phyloP scores from a whole-genome alignment of 441 rosid genomes.

The Manihot esculenta region DNA sequence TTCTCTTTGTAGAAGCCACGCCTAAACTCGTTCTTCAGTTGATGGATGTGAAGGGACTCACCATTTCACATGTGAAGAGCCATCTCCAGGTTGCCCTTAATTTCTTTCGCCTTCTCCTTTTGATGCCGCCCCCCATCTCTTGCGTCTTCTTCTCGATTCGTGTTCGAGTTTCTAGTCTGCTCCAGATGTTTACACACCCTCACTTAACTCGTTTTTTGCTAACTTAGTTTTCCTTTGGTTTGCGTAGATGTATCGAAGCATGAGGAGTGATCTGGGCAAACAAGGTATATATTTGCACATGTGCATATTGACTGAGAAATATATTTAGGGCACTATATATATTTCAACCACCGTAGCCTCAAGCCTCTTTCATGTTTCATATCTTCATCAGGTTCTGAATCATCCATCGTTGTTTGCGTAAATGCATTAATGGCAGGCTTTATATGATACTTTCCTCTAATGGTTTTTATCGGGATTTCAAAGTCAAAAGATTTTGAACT shows the following conservation, averaged over 20 bases:
- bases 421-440: conserved; percentile 29
- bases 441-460: conserved; percentile 36
- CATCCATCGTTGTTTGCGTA: conserved; percentile 9
- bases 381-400: conserved; percentile 3
- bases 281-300: conserved; percentile 34
- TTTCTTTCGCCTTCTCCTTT: too few species aligned
- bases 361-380: not conserved
- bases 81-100: conserved; percentile 74
- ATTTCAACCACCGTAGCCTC: too few species aligned
- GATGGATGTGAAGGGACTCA: conserved; percentile 97
- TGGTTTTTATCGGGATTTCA: conserved; percentile 28
- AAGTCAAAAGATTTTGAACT: conserved; percentile 17
- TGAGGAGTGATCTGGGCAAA: conserved; percentile 53
- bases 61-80: conserved; percentile 97
- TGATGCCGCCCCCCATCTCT: too few species aligned
- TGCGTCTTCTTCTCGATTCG: too few species aligned
- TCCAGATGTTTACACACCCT: not conserved
- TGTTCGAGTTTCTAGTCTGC: too few species aligned
- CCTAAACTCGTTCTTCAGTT: conserved; percentile 94
- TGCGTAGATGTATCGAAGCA: conserved; percentile 74
- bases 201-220: not conserved
- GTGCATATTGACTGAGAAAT: too few species aligned
- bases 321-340: too few species aligned
- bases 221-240: not conserved
- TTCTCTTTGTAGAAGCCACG: conserved; percentile 61